Base-by-base conservation (phyloP, 768 basidiomycete genomes). In the Tulasnella sp. region DNA sequence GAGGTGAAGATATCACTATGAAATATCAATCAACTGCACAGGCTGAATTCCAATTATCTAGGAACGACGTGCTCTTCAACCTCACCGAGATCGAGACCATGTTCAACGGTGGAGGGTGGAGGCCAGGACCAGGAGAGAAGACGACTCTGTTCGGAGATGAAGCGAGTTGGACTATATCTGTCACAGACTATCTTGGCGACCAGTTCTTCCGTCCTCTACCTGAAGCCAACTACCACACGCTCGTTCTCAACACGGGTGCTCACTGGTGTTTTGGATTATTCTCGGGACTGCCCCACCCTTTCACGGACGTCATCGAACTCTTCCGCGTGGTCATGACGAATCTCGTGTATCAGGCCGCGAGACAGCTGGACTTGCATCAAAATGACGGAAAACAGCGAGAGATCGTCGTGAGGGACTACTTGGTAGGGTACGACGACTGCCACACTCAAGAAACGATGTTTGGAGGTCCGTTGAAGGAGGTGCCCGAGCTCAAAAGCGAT, bases 261-360 rank as follows among this genome's bases (percentile, higher is more conserved):
- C 92, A 93, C 84, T 93, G 92, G 92, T 93, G 91, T 1, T 89
- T 90, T 7, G 89, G 88, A 0, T 82, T 91, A 34, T 89, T 93
- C 83, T 84, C 85, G 9, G 89, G 87, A 3, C 87, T 88, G 78
- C 84, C 84, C 20, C 84, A 87, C 28, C 91, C 91, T 1, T 90
- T 91, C 80, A 87, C 88, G n/a, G 87, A 87, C 6, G 88, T 93
- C 31, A 83, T 92, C 44, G 84, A 86, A 31, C 90, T 93, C 83
- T 93, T 93, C 85, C 85, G 86, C 48, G 86, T 87, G n/a, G 90
- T 91, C 42, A 91, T 91, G 89, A 83, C 84, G 42, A 83, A 84
- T 18, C 93, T 91, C 91, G 89, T 90, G 11, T 83, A 83, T 1
- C 85, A 88, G 76, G 88, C 92, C n/a, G 91, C 92, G 83, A 82